Conservation (phyloP, 306 rosid species). For the Quercus parvula region DNA sequence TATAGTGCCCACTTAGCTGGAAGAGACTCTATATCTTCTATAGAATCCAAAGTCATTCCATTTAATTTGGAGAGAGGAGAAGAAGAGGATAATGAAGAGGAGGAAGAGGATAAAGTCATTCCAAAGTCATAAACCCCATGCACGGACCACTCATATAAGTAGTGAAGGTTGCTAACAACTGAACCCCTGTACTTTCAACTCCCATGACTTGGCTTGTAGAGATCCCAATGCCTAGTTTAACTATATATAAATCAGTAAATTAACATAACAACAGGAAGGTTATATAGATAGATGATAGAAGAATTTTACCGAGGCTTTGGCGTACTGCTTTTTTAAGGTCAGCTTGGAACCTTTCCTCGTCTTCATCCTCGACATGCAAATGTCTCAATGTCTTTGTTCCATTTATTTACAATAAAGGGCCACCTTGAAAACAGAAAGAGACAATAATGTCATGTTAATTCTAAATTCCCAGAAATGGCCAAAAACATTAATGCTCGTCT, state of each 20-base stretch:
- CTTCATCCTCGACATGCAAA: conserved; percentile 61
- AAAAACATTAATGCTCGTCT: too few relatives aligned
- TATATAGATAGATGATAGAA: background rate
- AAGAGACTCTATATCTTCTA: background rate
- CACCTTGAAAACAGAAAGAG: conserved; percentile 25
- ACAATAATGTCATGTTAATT: conserved; percentile 19
- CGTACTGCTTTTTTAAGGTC: conserved; percentile 82
- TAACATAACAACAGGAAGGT: background rate
- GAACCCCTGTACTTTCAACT: background rate
- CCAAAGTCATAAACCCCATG: too few relatives aligned
- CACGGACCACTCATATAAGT: too few relatives aligned
- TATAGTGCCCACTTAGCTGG: background rate
- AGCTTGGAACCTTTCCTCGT: conserved; percentile 94
- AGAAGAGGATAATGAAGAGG: background rate
- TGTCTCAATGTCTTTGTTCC: conserved; percentile 48
- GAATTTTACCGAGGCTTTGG: conserved; percentile 83
- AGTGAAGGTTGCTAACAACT: too few relatives aligned
- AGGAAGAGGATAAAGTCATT: too few relatives aligned
- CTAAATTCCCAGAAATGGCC: conserved; percentile 15
- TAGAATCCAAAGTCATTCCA: fast-evolving
- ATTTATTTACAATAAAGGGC: conserved; percentile 37
- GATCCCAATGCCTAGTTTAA: background rate
- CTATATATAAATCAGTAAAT: conserved; percentile 3
- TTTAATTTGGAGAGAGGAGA: background rate
- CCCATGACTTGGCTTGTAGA: background rate